A percentile compares a stretch with the other conserved stretches of the same genome.
phyloP scores from a whole-genome alignment of 2,329 filamentous ascomycete species.

The Xylariaceae sp. region DNA sequence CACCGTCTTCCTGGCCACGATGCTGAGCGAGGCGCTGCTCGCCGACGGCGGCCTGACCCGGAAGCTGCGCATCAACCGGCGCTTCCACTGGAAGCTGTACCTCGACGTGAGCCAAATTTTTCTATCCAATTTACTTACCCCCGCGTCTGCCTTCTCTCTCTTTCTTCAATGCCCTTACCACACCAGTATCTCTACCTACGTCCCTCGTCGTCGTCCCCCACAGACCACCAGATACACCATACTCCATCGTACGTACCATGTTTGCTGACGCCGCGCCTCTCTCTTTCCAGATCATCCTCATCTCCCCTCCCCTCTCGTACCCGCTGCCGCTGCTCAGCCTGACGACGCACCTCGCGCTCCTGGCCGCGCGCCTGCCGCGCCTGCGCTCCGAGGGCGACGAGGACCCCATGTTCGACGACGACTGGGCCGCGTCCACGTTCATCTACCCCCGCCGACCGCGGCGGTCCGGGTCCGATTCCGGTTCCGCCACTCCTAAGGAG shows the following conservation, averaged over 20 bases:
- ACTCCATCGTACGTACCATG: too few species aligned
- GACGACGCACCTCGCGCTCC: constrained; percentile 86
- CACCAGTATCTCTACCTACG: too few species aligned
- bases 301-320: constrained; percentile 88
- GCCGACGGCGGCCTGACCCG: constrained; percentile 61
- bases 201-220: too few species aligned
- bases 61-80: constrained; percentile 75
- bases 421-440: constrained; percentile 79
- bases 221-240: too few species aligned
- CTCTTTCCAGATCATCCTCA: constrained; percentile 65
- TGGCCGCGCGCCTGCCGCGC: constrained; percentile 75
- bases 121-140: too few species aligned
- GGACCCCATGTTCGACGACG: constrained; percentile 95
- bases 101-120: constrained; percentile 86
- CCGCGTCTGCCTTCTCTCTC: too few species aligned
- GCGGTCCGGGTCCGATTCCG: constrained; percentile 1
- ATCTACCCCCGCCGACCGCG: constrained; percentile 56
- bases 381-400: constrained; percentile 87
- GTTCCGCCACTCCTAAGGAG: too few species aligned
- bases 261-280: too few species aligned
- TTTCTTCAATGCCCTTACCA: too few species aligned
- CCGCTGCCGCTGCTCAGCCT: constrained; percentile 87
- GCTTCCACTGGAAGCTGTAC: constrained; percentile 96
- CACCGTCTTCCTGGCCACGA: constrained; percentile 78
- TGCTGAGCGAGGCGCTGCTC: constrained; percentile 82